These are phyloP conservation scores for Fusarium paranaense DNA, from an alignment of 2,329 filamentous ascomycete genomes.

Conservation along the genomic window DNA sequence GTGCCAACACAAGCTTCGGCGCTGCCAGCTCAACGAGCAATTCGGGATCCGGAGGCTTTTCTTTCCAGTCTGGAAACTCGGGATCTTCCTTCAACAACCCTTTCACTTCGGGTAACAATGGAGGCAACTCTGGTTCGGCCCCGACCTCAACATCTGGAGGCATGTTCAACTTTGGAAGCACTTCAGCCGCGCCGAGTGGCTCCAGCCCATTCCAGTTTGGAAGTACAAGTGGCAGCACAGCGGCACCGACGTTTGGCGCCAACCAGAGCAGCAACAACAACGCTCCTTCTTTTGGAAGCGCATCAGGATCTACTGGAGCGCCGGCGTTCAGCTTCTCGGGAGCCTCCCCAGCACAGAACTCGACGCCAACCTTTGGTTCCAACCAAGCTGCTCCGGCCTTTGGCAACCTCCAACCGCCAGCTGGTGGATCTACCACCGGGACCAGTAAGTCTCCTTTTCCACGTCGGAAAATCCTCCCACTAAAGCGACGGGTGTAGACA, in stretches of 20 bases:
- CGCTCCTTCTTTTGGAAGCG: constrained; percentile 48
- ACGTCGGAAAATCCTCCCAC: constrained; percentile 56
- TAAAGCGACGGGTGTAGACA: constrained; percentile 64
- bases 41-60: constrained; percentile 39
- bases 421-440: constrained; percentile 59
- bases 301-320: constrained; percentile 44
- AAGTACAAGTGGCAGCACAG: constrained; percentile 35
- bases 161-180: constrained; percentile 55
- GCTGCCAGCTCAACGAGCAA: constrained; percentile 46
- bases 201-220: constrained; percentile 55
- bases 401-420: constrained; percentile 55
- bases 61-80: constrained; percentile 49
- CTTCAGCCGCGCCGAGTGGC: constrained; percentile 44
- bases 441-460: constrained; percentile 60
- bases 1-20: constrained; percentile 50
- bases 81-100: constrained; percentile 54
- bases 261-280: constrained; percentile 37
- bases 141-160: constrained; percentile 40
- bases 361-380: constrained; percentile 49
- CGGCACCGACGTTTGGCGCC: constrained; percentile 46
- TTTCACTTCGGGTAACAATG: constrained; percentile 48
- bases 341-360: constrained; percentile 45
- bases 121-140: constrained; percentile 38
- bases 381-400: constrained; percentile 51
- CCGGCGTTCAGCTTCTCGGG: constrained; percentile 56